phyloP scores from a whole-genome alignment of 225 moss, liverwort and hornwort species.

The Bryum argenteum region DNA sequence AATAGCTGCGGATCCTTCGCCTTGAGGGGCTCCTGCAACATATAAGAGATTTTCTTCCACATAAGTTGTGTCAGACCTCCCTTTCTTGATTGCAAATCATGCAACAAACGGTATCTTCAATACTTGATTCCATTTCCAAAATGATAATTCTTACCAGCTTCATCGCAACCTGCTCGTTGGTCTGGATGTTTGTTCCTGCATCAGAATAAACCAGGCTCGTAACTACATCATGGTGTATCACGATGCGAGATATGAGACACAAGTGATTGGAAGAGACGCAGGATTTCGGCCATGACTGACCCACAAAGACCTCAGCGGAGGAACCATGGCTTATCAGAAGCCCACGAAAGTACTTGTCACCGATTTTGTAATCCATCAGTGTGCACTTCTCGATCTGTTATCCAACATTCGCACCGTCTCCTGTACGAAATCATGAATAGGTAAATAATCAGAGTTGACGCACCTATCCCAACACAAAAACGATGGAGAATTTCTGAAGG shows the following conservation, averaged over 20 bases:
- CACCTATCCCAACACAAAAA: background rate
- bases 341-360: slow-evolving; percentile 74
- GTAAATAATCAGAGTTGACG: background rate
- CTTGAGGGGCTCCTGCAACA: slow-evolving; percentile 67
- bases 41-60: background rate
- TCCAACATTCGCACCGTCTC: background rate
- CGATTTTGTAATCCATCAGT: slow-evolving; percentile 39
- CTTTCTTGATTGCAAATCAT: background rate
- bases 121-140: background rate
- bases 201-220: background rate
- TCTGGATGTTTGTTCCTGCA: slow-evolving; percentile 79
- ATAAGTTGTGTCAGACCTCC: background rate
- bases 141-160: slow-evolving; percentile 29
- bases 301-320: slow-evolving; percentile 78
- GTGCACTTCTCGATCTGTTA: background rate
- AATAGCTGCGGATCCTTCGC: slow-evolving; percentile 68
- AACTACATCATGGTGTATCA: background rate
- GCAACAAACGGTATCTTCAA: background rate
- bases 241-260: background rate
- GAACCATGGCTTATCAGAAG: slow-evolving; percentile 82
- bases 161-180: slow-evolving; percentile 82
- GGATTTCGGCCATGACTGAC: slow-evolving; percentile 38
- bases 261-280: background rate
- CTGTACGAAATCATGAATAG: background rate
- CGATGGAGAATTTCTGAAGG: background rate